phyloP scores from a whole-genome alignment of 202 grass and related monocot species.

The Zoysia matrella region DNA sequence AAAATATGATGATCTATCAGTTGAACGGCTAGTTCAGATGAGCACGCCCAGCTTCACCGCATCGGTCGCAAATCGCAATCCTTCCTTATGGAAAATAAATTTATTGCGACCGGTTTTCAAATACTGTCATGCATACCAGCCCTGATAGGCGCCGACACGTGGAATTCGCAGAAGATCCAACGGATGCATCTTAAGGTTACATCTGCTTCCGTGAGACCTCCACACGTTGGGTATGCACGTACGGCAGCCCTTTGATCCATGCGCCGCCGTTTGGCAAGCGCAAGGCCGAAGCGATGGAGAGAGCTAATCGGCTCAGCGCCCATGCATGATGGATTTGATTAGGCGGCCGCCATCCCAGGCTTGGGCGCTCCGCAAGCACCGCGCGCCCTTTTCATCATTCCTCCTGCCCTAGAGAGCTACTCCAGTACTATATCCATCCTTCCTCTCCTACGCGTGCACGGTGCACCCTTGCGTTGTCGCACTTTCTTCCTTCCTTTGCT shows the following conservation, averaged over 20 bases:
- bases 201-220: too few species aligned
- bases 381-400: conserved; percentile 24
- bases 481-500: conserved; percentile 51
- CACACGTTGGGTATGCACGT: too few species aligned
- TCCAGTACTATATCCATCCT: too few species aligned
- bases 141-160: too few species aligned
- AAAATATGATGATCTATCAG: background rate
- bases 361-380: conserved; percentile 53
- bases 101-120: too few species aligned
- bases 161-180: too few species aligned
- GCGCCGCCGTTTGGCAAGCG: background rate
- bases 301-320: background rate
- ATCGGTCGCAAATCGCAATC: background rate
- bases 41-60: background rate
- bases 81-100: too few species aligned
- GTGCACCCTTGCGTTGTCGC: background rate
- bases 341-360: background rate
- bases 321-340: conserved; percentile 27
- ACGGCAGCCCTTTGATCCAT: too few species aligned
- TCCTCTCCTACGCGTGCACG: background rate
- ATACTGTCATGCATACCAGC: too few species aligned
- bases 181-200: too few species aligned
- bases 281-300: conserved; percentile 8
- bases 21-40: background rate
- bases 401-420: too few species aligned